Percentiles rank a stretch among this genome's conserved stretches.
phyloP scores from a whole-genome alignment of 352 stramenopile species.

The Phytophthora podocarpi region DNA sequence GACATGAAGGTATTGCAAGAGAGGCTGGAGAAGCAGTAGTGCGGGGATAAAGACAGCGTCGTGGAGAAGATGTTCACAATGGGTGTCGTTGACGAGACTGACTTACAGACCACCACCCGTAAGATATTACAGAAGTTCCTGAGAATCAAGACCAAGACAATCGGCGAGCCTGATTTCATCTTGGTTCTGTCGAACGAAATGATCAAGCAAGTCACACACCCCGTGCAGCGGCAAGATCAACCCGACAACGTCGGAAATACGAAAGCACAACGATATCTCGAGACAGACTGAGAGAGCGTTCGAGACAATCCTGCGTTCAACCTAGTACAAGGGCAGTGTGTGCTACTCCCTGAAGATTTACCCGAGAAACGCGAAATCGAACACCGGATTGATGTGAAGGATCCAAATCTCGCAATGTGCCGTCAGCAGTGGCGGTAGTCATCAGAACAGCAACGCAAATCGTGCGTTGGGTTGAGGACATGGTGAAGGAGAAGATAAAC shows the following conservation, averaged over 20 bases:
- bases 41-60: slow-evolving; percentile 4
- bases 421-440: slow-evolving; percentile 9
- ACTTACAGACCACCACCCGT: background rate
- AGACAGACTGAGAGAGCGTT: slow-evolving; percentile 9
- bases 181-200: slow-evolving; percentile 14
- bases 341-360: slow-evolving; percentile 6
- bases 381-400: no score
- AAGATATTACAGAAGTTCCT: slow-evolving; percentile 21
- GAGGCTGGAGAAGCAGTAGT: background rate
- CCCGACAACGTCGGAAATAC: background rate
- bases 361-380: background rate
- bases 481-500: slow-evolving; percentile 3
- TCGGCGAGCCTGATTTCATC: slow-evolving; percentile 14
- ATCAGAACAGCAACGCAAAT: slow-evolving; percentile 14
- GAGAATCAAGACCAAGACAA: slow-evolving; percentile 9
- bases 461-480: background rate
- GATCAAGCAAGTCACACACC: slow-evolving; percentile 6
- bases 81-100: slow-evolving; percentile 2
- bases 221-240: background rate
- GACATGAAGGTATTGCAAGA: background rate
- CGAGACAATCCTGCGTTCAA: background rate
- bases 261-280: slow-evolving; percentile 5
- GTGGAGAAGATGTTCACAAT: slow-evolving; percentile 16
- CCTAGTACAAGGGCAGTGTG: background rate
- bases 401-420: no score